Conservation (phyloP, 768 basidiomycete species). For the Scleroderma citrinum region DNA sequence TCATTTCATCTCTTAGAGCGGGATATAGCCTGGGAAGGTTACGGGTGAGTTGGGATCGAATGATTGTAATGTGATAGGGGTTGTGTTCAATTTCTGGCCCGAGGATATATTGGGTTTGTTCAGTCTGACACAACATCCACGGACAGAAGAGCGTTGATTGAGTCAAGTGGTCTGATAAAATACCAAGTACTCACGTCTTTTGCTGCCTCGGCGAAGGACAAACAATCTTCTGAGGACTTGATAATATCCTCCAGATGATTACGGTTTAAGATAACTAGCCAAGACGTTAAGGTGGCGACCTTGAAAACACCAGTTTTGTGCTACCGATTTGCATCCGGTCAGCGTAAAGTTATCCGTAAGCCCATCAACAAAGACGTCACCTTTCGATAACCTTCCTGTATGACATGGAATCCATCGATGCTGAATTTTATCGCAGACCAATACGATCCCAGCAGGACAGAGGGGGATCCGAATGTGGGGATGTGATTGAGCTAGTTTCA, state of each 20-base stretch:
- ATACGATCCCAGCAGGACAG: constrained; percentile 22
- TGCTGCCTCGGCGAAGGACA: neutral
- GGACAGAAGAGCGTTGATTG: neutral
- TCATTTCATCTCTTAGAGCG: neutral
- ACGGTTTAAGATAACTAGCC: neutral
- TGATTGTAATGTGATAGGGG: neutral
- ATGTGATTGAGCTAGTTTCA: constrained; percentile 18
- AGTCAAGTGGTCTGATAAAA: neutral
- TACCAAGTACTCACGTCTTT: neutral
- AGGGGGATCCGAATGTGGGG: constrained; percentile 26
- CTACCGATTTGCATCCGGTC: neutral
- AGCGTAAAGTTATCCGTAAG: constrained; percentile 14
- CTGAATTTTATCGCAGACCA: constrained; percentile 14
- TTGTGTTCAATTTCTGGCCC: neutral
- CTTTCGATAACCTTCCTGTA: constrained; percentile 30
- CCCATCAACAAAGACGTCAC: constrained; percentile 6
- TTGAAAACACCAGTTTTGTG: neutral
- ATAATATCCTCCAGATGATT: neutral
- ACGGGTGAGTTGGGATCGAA: neutral
- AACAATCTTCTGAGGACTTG: neutral
- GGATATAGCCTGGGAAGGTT: neutral
- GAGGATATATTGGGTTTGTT: neutral
- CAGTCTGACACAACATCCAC: neutral
- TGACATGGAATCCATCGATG: constrained; percentile 11
- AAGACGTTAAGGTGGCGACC: neutral